Evolutionary conservation across 2,329 filamentous ascomycete genomes (phyloP).

Genomic region (Fusarium sp.): DNA sequence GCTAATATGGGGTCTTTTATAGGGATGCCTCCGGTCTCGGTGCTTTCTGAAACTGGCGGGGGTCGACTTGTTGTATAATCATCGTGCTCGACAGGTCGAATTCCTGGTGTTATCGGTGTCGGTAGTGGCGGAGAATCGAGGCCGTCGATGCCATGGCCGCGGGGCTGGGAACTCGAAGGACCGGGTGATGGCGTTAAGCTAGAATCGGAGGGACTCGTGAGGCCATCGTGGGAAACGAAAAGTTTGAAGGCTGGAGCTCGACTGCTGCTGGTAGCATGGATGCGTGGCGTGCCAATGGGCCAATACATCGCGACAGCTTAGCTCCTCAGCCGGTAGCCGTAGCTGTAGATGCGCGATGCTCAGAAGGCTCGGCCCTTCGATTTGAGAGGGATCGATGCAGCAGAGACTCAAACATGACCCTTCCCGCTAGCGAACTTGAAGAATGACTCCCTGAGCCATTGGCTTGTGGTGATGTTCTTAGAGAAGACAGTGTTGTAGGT

Average conservation of each 20-base stretch:
- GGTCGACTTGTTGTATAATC: conserved; percentile 51
- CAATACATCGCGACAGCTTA: conserved; percentile 81
- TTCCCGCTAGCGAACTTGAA: conserved; percentile 35
- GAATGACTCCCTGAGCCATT: conserved; percentile 41
- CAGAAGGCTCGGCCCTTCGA: conserved; percentile 33
- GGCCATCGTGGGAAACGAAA: conserved; percentile 74
- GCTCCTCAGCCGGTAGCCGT: conserved; percentile 46
- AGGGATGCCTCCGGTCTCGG: conserved; percentile 56
- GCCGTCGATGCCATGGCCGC: conserved; percentile 53
- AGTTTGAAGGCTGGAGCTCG: conserved; percentile 65
- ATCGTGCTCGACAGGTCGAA: conserved; percentile 72
- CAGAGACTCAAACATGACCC: conserved; percentile 49
- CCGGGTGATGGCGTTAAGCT: conserved; percentile 41
- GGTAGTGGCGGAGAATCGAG: conserved; percentile 54
- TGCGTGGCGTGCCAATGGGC: conserved; percentile 87
- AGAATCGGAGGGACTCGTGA: conserved; percentile 55
- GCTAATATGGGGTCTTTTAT: conserved; percentile 78
- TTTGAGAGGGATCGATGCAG: conserved; percentile 31
- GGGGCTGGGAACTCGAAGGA: conserved; percentile 42
- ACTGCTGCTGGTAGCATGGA: conserved; percentile 83
- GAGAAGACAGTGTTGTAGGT: conserved; percentile 30
- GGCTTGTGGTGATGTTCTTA: conserved; percentile 35
- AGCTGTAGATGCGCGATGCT: conserved; percentile 40
- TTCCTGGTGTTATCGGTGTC: conserved; percentile 70
- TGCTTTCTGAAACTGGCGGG: conserved; percentile 46